These are phyloP conservation scores for Xylaria sp. DNA, from an alignment of 2,329 filamentous ascomycete genomes.

Conservation along the genomic window DNA sequence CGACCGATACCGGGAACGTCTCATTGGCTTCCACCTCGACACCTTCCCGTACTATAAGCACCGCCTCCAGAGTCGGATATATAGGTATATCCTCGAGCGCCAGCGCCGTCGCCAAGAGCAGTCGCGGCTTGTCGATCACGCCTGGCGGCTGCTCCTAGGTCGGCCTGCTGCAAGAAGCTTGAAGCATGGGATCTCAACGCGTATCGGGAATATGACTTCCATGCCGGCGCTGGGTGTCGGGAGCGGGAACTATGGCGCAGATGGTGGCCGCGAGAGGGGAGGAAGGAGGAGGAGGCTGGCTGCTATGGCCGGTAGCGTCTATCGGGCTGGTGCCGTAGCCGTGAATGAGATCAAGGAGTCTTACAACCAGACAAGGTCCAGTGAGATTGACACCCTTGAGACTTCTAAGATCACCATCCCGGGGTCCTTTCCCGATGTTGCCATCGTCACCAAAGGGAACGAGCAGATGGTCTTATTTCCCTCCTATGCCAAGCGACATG, in stretches of 20 bases:
- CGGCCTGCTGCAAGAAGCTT: constrained; percentile 42
- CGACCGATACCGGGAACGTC: constrained; percentile 70
- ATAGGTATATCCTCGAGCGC: constrained; percentile 74
- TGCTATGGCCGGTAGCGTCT: constrained; percentile 67
- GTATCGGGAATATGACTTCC: constrained; percentile 47
- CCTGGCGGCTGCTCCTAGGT: constrained; percentile 59
- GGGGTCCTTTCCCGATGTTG: constrained; percentile 83
- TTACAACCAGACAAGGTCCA: constrained; percentile 63
- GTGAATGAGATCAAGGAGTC: constrained; percentile 69
- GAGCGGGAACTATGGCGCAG: constrained; percentile 53
- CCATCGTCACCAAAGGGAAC: constrained; percentile 80
- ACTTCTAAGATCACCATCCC: constrained; percentile 66
- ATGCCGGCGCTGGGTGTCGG: constrained; percentile 48
- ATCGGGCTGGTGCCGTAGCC: constrained; percentile 65
- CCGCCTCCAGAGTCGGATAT: constrained; percentile 78
- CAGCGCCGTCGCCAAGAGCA: constrained; percentile 66
- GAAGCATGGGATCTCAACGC: constrained; percentile 50
- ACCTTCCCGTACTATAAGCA: constrained; percentile 77
- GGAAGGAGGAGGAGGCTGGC: constrained; percentile 82
- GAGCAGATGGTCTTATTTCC: constrained; percentile 97
- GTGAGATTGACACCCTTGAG: constrained; percentile 50
- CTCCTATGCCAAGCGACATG: constrained; percentile 84
- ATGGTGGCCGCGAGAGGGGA: constrained; percentile 66
- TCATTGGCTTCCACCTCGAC: constrained; percentile 78
- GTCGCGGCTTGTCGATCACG: constrained; percentile 59